A percentile compares a stretch with the other conserved stretches of the same genome.
These are phyloP conservation scores for Wickerhamiella vanderwaltii DNA, from an alignment of 805 yeast genomes.

Conservation along the genomic window DNA sequence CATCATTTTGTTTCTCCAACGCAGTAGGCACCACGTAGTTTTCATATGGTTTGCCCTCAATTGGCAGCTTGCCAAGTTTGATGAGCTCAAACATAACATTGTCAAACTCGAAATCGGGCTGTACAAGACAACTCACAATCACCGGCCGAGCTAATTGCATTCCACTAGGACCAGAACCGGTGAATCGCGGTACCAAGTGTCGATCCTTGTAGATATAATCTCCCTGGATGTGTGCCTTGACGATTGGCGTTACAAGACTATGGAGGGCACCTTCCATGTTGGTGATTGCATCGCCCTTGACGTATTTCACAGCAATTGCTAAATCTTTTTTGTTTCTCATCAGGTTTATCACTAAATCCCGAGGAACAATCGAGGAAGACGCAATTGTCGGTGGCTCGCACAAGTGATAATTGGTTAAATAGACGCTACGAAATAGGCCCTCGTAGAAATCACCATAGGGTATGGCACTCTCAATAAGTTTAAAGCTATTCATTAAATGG, in stretches of 20 bases:
- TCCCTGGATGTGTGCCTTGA: conserved; percentile 15
- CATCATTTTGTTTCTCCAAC: neutral
- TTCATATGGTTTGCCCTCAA: conserved; percentile 11
- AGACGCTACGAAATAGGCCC: neutral
- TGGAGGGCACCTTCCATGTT: conserved; percentile 18
- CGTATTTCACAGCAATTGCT: conserved; percentile 13
- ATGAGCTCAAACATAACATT: conserved; percentile 15
- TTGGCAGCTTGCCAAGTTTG: conserved; percentile 3
- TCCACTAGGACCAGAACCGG: neutral
- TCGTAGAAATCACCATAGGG: neutral
- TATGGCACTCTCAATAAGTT: neutral
- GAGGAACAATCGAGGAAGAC: conserved; percentile 11
- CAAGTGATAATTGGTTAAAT: neutral
- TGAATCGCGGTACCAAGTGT: conserved; percentile 9
- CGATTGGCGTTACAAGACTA: conserved; percentile 17
- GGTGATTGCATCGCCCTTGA: conserved; percentile 15
- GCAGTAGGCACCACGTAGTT: conserved; percentile 11
- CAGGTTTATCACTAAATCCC: conserved; percentile 12
- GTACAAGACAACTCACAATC: conserved; percentile 19
- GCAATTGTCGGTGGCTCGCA: conserved; percentile 13
- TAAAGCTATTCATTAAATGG: neutral
- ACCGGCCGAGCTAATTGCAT: conserved; percentile 12
- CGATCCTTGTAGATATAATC: conserved; percentile 11
- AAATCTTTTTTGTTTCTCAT: conserved; percentile 13
- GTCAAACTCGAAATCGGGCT: conserved; percentile 20